A percentile compares a stretch with the other conserved stretches of the same genome.
phyloP scores from a whole-genome alignment of 1,139 yeast species.

The Debaryomyces singareniensis region DNA sequence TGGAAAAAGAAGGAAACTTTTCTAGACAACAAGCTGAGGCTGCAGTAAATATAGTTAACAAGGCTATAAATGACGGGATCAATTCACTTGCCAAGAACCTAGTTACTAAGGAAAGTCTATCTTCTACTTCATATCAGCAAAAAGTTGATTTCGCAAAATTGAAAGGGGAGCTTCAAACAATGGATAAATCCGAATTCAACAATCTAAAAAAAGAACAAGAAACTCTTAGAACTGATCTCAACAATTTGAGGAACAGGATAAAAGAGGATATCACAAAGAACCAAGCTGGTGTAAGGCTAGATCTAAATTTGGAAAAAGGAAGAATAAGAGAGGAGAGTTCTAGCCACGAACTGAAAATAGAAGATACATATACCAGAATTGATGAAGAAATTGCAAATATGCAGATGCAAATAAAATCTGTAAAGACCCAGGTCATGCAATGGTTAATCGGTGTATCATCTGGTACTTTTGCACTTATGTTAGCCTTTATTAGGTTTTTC shows the following conservation, averaged over 20 bases:
- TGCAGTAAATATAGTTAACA: constrained; percentile 67
- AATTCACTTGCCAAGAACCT: constrained; percentile 67
- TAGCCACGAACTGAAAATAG: constrained; percentile 85
- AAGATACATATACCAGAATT: constrained; percentile 89
- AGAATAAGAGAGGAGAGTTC: constrained; percentile 91
- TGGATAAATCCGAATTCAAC: constrained; percentile 83
- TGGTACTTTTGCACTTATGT: constrained; percentile 90
- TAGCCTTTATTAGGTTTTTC: constrained; percentile 83
- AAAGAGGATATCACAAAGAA: constrained; percentile 90
- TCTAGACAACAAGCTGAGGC: constrained; percentile 72
- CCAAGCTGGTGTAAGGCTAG: constrained; percentile 85
- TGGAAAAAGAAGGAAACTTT: constrained; percentile 66
- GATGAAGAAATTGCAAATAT: constrained; percentile 94
- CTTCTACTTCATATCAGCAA: constrained; percentile 87
- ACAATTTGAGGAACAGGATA: constrained; percentile 75
- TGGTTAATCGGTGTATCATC: constrained; percentile 98
- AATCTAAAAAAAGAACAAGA: constrained; percentile 84
- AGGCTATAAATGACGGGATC: constrained; percentile 79
- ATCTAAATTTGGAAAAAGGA: constrained; percentile 89
- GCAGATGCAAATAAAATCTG: constrained; percentile 90
- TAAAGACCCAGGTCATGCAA: constrained; percentile 93
- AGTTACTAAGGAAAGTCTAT: constrained; percentile 74
- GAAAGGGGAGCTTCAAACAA: constrained; percentile 82
- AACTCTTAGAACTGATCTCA: constrained; percentile 74
- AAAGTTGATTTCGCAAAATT: constrained; percentile 94